A percentile compares a stretch with the other conserved stretches of the same genome.
Conservation (phyloP, 257 asterid species). For the Orobanche coerulescens region DNA sequence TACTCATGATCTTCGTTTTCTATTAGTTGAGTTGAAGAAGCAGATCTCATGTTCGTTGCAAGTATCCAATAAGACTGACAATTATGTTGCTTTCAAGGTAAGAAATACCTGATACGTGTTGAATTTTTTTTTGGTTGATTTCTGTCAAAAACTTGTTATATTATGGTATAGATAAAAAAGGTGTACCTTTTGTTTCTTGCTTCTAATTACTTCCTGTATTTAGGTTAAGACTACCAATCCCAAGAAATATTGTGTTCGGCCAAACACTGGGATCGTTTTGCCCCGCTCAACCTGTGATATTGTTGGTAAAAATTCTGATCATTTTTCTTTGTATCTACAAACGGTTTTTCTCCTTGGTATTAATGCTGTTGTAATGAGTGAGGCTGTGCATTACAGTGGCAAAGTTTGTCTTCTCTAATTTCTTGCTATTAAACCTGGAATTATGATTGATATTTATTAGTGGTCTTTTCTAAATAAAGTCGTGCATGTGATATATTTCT, state of each 20-base stretch:
- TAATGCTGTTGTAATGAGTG: not conserved
- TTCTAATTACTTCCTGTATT: not conserved
- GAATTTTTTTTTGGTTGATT: not conserved
- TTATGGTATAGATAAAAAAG: not conserved
- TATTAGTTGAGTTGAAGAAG: slow-evolving; percentile 70
- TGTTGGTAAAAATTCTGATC: slow-evolving; percentile 21
- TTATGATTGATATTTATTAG: not conserved
- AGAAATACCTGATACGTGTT: slow-evolving; percentile 9
- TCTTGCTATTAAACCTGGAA: not conserved
- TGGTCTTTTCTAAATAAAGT: not conserved
- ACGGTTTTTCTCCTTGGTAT: not conserved
- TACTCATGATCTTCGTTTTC: not conserved
- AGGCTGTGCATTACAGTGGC: not conserved
- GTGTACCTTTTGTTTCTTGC: not conserved
- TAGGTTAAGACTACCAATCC: slow-evolving; percentile 64
- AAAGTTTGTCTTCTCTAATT: not conserved
- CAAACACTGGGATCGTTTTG: slow-evolving; percentile 63
- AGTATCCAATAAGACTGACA: slow-evolving; percentile 58
- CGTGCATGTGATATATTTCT: not conserved
- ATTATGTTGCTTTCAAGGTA: slow-evolving; percentile 83
- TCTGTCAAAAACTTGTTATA: not conserved
- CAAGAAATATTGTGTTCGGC: slow-evolving; percentile 75
- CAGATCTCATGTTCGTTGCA: slow-evolving; percentile 73
- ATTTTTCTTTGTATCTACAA: not conserved
- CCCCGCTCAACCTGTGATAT: slow-evolving; percentile 57